Base-by-base conservation (phyloP, 1,284 basidiomycete genomes). In the Boletus albobrunnescens region DNA sequence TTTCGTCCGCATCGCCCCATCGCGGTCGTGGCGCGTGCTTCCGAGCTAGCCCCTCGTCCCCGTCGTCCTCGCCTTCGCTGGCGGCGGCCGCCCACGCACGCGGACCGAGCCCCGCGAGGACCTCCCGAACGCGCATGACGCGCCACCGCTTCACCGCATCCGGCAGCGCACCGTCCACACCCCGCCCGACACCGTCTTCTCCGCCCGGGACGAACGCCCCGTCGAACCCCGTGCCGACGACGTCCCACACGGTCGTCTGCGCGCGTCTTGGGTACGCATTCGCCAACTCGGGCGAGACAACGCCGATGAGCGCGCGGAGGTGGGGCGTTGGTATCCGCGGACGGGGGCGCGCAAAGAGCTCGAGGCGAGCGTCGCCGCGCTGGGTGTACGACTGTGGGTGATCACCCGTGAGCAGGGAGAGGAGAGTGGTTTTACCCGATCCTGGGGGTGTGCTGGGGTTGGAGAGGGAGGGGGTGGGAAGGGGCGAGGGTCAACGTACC, bases 351-450 rank as follows among this genome's bases (percentile, higher is more conserved):
- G 78, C 80, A 54, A 94, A 91, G 36, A 94, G 78, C 3, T 75
- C 71, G 8, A 98, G 77, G 14, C 87, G 71, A 19, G 75, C 68
- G 8, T 75, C 73, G 43, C 83, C 71, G 3, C 71, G 67, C 63
- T 91, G 86, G 1, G 84, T 85, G 70, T 87, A 98, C 0, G 94
- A 95, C 53, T 91, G 91, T 0, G 95, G 94, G 66, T 98, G 95
- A 59, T 95, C 92, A 20, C 95, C 95, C 0, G 93, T 91, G 31
- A 99, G 72, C 27, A 98, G 68, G 4, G 94, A 86, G n/a, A 97
- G 76, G 1, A 98, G 80, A 0, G 95, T 98, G 0, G 94, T 95
- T 71, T 99, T 99, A 2, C 95, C 95, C 0, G 91, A 92, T 38
- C 93, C 88, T 91, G 47, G 39, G 11, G 51, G 14, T 33, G 9